phyloP scores from a whole-genome alignment of 768 basidiomycete species.

The Lentinus brumalis region DNA sequence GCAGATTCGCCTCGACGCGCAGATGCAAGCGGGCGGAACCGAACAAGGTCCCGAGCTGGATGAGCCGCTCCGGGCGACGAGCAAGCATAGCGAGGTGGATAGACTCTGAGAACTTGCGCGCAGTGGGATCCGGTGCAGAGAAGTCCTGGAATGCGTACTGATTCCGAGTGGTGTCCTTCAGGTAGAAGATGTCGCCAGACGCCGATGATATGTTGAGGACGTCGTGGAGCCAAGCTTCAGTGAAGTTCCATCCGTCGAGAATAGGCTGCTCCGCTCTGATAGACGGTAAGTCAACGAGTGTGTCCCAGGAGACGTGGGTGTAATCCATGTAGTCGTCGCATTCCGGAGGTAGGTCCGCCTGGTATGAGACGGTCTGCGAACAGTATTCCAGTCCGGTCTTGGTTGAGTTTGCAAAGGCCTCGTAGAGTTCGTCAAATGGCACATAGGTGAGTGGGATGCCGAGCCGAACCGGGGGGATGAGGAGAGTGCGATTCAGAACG shows the following conservation, averaged over 20 bases:
- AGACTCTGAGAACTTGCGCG: conserved; percentile 44
- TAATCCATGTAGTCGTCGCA: conserved; percentile 63
- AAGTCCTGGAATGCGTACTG: conserved; percentile 63
- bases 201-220: conserved; percentile 37
- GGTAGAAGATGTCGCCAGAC: conserved; percentile 41
- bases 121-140: conserved; percentile 6
- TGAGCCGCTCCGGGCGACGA: conserved; percentile 45
- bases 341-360: conserved; percentile 40
- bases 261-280: conserved; percentile 44
- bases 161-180: conserved; percentile 62
- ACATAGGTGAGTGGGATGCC: conserved; percentile 52
- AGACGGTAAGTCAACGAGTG: conserved; percentile 58
- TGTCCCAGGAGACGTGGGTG: conserved; percentile 70
- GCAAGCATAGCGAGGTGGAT: conserved; percentile 48
- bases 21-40: conserved; percentile 71
- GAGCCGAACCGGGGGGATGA: conserved; percentile 75
- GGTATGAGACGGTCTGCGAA: conserved; percentile 37
- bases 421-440: conserved; percentile 24
- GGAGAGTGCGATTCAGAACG: conserved; percentile 73
- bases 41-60: conserved; percentile 77
- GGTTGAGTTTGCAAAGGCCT: conserved; percentile 35
- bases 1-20: conserved; percentile 39
- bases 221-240: conserved; percentile 47
- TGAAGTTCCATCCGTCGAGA: conserved; percentile 52
- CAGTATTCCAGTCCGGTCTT: conserved; percentile 60